phyloP scores from a whole-genome alignment of 306 rosid genomes.

The Cucurbita ficifolia region DNA sequence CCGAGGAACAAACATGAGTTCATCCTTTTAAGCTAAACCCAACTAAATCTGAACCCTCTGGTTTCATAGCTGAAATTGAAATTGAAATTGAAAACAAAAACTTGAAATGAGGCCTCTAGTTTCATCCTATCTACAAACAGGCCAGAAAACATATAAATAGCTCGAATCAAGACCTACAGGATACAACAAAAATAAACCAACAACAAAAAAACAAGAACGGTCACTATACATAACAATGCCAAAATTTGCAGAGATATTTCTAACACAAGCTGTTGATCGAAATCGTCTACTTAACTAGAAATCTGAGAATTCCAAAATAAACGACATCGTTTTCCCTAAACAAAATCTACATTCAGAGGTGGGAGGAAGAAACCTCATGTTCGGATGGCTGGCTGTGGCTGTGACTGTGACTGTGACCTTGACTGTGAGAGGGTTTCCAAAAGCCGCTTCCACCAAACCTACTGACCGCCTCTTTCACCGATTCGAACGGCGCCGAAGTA shows the following conservation, averaged over 20 bases:
- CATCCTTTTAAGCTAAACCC: background rate
- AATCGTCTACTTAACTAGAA: background rate
- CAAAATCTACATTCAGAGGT: background rate
- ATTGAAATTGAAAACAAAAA: background rate
- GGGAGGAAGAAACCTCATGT: constrained; percentile 28
- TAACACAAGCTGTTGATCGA: background rate
- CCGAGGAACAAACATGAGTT: background rate
- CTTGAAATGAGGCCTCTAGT: background rate
- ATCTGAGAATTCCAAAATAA: background rate
- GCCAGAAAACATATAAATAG: background rate
- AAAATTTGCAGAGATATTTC: background rate
- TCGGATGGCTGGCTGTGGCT: constrained; percentile 6
- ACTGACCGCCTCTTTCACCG: constrained; percentile 62
- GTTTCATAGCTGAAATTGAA: background rate
- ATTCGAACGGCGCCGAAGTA: constrained; percentile 71
- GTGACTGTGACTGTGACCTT: background rate
- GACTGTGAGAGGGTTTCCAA: constrained; percentile 44
- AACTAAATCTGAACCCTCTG: background rate
- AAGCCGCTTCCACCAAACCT: constrained; percentile 64
- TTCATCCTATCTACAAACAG: background rate
- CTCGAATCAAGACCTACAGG: background rate
- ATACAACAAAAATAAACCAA: background rate
- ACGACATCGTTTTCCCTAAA: background rate
- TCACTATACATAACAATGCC: background rate
- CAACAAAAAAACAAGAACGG: background rate